These are phyloP conservation scores for Anthracocystis panici-leucophaei DNA, from an alignment of 1,284 basidiomycete species.

Conservation along the genomic window DNA sequence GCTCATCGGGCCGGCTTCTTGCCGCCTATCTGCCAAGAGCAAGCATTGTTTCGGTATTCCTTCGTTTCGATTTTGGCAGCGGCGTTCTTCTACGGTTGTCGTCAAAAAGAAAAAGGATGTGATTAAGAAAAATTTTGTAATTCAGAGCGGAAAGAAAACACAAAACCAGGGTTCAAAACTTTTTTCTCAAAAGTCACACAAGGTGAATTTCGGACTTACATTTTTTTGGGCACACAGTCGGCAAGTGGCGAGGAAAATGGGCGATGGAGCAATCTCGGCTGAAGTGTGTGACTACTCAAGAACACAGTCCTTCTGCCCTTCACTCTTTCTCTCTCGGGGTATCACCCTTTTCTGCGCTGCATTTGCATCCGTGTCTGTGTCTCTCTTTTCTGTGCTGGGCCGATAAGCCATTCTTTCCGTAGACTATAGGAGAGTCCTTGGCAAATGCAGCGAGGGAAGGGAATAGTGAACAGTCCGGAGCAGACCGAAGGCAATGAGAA, in stretches of 20 bases:
- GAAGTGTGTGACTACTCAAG: too few species aligned
- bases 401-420: too few species aligned
- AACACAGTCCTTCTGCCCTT: too few species aligned
- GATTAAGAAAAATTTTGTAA: not conserved
- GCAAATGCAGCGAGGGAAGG: too few species aligned
- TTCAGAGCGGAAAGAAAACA: not conserved
- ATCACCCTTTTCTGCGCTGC: too few species aligned
- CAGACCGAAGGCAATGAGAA: too few species aligned
- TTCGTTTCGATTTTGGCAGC: not conserved
- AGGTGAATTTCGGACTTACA: not conserved
- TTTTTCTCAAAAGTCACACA: not conserved
- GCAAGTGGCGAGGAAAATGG: not conserved
- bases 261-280: not conserved
- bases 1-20: slow-evolving; percentile 14
- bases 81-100: not conserved
- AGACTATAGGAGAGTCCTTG: too few species aligned
- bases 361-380: too few species aligned
- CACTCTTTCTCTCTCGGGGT: too few species aligned
- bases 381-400: too few species aligned
- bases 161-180: not conserved
- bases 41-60: slow-evolving; percentile 4
- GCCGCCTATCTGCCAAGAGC: slow-evolving; percentile 4
- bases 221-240: not conserved
- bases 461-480: too few species aligned
- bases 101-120: not conserved